phyloP scores from a whole-genome alignment of 2,329 filamentous ascomycete genomes.

The Albifimbria verrucaria region DNA sequence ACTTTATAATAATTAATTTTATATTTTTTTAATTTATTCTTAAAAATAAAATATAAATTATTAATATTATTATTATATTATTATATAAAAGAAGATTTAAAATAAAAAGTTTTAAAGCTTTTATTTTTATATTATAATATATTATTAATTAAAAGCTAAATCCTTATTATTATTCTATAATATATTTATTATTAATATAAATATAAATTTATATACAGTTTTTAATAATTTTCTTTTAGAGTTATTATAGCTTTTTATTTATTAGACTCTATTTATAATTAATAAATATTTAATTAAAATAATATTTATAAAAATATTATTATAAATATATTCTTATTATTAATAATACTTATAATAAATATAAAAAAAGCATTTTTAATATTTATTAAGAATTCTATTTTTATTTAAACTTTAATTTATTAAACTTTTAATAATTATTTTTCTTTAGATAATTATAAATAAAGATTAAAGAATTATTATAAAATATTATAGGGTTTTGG shows the following conservation, averaged over 20 bases:
- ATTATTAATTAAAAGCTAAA: constrained; percentile 1
- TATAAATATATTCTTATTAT: too few species aligned
- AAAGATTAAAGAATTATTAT: neutral
- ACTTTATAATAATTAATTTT: neutral
- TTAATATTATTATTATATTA: neutral
- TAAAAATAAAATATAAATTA: neutral
- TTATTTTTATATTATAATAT: neutral
- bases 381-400: too few species aligned
- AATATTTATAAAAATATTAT: too few species aligned
- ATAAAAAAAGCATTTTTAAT: too few species aligned
- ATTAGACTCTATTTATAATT: too few species aligned
- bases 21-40: neutral
- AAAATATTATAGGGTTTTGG: too few species aligned
- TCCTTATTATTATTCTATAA: neutral
- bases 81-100: constrained; percentile 1
- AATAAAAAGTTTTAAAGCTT: neutral
- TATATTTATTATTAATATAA: neutral
- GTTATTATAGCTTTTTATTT: too few species aligned
- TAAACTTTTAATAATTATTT: too few species aligned
- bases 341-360: neutral
- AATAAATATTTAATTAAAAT: too few species aligned
- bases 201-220: neutral
- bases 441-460: too few species aligned
- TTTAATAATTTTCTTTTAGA: neutral
- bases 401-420: neutral